These are phyloP conservation scores for Flaveria robusta DNA, from an alignment of 129 eudicot genomes.

Conservation along the genomic window DNA sequence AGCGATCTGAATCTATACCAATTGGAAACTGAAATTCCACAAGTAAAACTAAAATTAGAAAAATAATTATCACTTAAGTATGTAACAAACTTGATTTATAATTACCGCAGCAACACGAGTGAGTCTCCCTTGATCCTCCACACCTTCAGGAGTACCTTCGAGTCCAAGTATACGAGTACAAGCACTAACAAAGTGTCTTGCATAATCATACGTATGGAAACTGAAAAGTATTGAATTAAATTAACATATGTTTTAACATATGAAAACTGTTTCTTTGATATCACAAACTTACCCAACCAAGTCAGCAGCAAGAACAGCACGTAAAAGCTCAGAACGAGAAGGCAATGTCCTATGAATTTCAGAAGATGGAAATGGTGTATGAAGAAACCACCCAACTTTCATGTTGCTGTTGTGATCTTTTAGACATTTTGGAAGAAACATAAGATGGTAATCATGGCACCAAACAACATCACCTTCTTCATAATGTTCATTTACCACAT, in stretches of 20 bases:
- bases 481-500: constrained; percentile 80
- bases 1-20: constrained; percentile 92
- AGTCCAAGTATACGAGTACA: constrained; percentile 98
- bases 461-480: constrained; percentile 97
- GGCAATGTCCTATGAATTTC: constrained; percentile 98
- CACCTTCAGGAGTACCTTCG: constrained; percentile 99
- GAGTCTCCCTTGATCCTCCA: constrained; percentile 93
- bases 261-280: neutral
- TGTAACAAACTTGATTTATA: constrained; percentile 9
- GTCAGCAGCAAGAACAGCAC: constrained; percentile 95
- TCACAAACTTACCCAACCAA: constrained; percentile 70
- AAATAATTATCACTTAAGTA: neutral
- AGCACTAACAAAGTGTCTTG: constrained; percentile 98
- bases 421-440: constrained; percentile 89
- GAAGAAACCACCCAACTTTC: constrained; percentile 99
- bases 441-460: constrained; percentile 98
- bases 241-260: neutral
- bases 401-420: constrained; percentile 74
- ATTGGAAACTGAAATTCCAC: constrained; percentile 72
- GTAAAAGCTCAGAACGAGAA: constrained; percentile 86
- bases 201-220: constrained; percentile 97
- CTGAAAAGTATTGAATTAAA: constrained; percentile 36
- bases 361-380: constrained; percentile 94
- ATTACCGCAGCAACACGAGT: constrained; percentile 96
- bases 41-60: constrained; percentile 20